Evolutionary conservation across 2,329 filamentous ascomycete genomes (phyloP), one percentile per base, ranked within the genome.

Genomic region (Colletotrichum tanaceti): DNA sequence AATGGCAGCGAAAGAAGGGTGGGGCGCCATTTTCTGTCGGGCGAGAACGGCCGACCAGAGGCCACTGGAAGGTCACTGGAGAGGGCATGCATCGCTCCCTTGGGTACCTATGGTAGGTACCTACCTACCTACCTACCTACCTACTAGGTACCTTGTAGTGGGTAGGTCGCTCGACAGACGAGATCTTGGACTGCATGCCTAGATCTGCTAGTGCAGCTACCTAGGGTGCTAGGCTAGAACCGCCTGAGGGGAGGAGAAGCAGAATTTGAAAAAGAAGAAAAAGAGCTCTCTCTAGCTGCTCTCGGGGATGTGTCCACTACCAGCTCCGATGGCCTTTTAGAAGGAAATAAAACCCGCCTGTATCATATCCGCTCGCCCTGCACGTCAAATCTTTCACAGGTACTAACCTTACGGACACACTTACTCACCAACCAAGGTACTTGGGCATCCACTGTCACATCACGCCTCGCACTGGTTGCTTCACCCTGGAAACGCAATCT

Each of bases 181-280:
- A 35, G n/a, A 18, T 18, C 43, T 38, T 18, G 20, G 46, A 32
- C 58, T 58, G 57, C 18, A 32, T 18, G 43, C 41, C 47, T 22
- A 65, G 65, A 57, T 52, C 38, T 68, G 65, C 43, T 68, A 68
- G 65, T 61, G 62, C 55, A 61, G 38, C 60, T n/a, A n/a, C n/a
- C n/a, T n/a, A n/a, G n/a, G n/a, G n/a, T n/a, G n/a, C n/a, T 54
- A 35, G 13, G 28, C 22, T 1, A 65, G 60, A 47, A 44, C 54
- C 41, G 44, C 61, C 54, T 24, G 47, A 18, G 32, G 32, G n/a
- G n/a, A n/a, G n/a, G n/a, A n/a, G n/a, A n/a, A n/a, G n/a, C n/a
- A n/a, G n/a, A n/a, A n/a, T n/a, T n/a, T n/a, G n/a, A n/a, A n/a
- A n/a, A n/a, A n/a, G n/a, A 32, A 32, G 24, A 35, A 53, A 35